Conservation (phyloP, 1,139 yeast genomes). For the Candida buenavistaensis region DNA sequence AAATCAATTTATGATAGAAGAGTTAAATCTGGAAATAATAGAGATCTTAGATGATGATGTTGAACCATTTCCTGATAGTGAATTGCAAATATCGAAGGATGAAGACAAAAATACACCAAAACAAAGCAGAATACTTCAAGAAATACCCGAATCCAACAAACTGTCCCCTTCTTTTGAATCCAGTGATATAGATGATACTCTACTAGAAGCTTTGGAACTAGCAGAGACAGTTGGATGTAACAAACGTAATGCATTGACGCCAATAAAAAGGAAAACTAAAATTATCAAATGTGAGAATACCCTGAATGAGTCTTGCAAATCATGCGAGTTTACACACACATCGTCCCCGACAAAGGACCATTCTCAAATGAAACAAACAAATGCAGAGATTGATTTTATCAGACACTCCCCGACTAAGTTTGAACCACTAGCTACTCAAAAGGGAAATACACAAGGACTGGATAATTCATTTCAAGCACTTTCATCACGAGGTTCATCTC, state of each 20-base stretch:
- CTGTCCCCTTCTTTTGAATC: constrained; percentile 5
- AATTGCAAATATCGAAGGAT: not conserved
- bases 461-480: no score
- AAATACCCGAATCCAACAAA: not conserved
- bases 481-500: no score
- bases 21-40: constrained; percentile 2
- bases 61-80: constrained; percentile 3
- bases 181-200: constrained; percentile 8
- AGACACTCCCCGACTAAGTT: no score
- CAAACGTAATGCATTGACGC: not conserved
- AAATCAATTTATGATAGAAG: constrained; percentile 1
- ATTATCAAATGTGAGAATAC: not conserved
- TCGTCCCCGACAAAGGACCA: no score
- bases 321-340: not conserved
- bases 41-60: constrained; percentile 2
- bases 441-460: no score
- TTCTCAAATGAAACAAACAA: no score
- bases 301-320: not conserved
- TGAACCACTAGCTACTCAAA: no score
- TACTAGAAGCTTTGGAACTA: constrained; percentile 3
- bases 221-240: constrained; percentile 2
- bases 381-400: no score
- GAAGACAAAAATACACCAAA: not conserved
- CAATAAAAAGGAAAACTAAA: no score
- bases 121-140: no score